Percentiles rank a stretch among this genome's conserved stretches.
These are phyloP conservation scores for Podospora pseudocomata DNA, from an alignment of 495 filamentous ascomycete species.

Conservation along the genomic window DNA sequence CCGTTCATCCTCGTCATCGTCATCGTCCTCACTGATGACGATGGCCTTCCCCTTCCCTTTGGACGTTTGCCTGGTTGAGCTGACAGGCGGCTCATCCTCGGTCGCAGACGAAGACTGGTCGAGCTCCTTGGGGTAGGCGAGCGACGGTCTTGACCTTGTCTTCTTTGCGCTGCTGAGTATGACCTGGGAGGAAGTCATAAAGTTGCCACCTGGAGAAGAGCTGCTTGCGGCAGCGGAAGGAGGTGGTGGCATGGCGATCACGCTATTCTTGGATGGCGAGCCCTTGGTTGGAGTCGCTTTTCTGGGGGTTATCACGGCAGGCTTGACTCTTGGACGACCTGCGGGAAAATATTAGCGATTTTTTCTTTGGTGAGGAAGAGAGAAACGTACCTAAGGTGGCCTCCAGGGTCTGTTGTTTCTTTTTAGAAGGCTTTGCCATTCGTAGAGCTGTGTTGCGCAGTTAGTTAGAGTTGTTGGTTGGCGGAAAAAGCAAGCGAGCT, in stretches of 20 bases:
- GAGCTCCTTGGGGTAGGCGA: not conserved
- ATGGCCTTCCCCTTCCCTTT: not conserved
- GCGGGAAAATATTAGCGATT: not conserved
- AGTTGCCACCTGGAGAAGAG: not conserved
- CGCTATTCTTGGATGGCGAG: not conserved
- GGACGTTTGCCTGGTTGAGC: not conserved
- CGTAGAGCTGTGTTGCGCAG: not conserved
- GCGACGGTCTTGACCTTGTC: not conserved
- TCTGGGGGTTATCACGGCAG: not conserved
- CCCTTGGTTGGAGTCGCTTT: not conserved
- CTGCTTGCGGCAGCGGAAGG: not conserved
- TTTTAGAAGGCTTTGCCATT: constrained; percentile 16
- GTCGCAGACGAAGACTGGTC: not conserved
- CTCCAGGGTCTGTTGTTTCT: constrained; percentile 28
- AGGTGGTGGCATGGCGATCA: not conserved
- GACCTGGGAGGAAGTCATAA: constrained; percentile 17
- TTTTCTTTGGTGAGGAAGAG: not conserved
- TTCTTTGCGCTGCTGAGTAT: constrained; percentile 5
- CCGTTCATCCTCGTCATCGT: not conserved
- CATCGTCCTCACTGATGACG: not conserved
- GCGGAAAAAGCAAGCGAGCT: not conserved
- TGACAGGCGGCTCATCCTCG: not conserved
- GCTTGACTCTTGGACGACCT: constrained; percentile 9
- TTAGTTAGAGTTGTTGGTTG: not conserved
- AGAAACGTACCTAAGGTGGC: constrained; percentile 18